Percentiles rank a stretch among this genome's conserved stretches.
Evolutionary conservation across 108 stramenopile genomes (phyloP).

Genomic region (Hondaea fermentalgiana): DNA sequence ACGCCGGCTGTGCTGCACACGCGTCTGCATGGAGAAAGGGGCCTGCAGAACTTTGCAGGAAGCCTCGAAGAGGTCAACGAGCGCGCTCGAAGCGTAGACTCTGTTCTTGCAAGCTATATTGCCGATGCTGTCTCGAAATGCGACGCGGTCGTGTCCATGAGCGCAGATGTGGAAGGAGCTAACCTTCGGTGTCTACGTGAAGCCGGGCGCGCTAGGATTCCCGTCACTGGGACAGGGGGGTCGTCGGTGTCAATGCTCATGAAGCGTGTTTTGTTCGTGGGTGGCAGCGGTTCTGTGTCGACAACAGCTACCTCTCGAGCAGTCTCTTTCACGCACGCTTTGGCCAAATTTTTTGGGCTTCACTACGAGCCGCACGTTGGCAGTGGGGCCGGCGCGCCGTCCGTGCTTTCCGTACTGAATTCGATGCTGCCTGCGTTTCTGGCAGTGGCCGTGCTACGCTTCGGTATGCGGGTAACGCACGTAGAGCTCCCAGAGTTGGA

Average conservation of each 20-base stretch:
- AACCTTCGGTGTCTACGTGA: not conserved
- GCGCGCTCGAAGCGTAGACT: not conserved
- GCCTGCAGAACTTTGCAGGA: not conserved
- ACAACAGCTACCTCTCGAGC: conserved; percentile 58
- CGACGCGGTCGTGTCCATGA: not conserved
- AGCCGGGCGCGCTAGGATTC: not conserved
- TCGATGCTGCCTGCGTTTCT: not conserved
- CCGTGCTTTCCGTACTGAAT: not conserved
- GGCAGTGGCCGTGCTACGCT: not conserved
- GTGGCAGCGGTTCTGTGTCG: conserved; percentile 61
- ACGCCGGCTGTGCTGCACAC: not conserved
- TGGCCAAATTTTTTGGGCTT: conserved; percentile 43
- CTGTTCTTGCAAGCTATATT: not conserved
- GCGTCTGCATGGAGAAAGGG: not conserved
- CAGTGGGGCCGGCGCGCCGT: not conserved
- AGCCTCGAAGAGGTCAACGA: not conserved
- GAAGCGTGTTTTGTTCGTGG: conserved; percentile 42
- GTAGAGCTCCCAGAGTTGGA: not conserved
- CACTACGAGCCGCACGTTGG: conserved; percentile 30
- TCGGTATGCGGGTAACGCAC: not conserved
- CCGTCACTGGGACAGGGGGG: conserved; percentile 59
- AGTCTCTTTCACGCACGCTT: conserved; percentile 45
- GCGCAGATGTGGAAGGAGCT: not conserved
- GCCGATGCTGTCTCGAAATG: not conserved
- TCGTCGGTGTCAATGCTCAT: conserved; percentile 37